Conservation (phyloP, 2,329 filamentous ascomycete genomes). For the Exserohilum turcica region DNA sequence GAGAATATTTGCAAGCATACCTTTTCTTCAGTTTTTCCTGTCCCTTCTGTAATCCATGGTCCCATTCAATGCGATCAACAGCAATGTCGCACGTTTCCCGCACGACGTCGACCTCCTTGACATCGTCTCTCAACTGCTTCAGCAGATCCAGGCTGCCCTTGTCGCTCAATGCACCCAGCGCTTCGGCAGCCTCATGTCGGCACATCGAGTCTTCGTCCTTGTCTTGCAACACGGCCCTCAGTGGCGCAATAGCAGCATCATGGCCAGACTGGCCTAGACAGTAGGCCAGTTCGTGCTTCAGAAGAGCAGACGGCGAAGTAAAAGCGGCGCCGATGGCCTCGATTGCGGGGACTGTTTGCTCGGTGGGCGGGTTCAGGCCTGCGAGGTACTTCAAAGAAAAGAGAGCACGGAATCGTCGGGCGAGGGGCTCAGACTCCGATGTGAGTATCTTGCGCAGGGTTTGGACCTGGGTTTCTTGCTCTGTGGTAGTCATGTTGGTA, state of each 20-base stretch:
- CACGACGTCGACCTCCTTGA: conserved; percentile 78
- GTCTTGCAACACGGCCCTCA: conserved; percentile 77
- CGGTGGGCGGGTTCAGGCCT: conserved; percentile 63
- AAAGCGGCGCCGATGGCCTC: conserved; percentile 89
- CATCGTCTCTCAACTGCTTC: conserved; percentile 72
- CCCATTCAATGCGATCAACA: conserved; percentile 92
- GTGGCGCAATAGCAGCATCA: conserved; percentile 70
- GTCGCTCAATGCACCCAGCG: conserved; percentile 84
- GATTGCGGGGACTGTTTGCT: conserved; percentile 66
- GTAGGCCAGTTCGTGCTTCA: conserved; percentile 97
- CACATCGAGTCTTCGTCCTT: conserved; percentile 90
- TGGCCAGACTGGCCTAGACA: conserved; percentile 92
- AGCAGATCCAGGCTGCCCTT: conserved; percentile 74
- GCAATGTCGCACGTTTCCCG: conserved; percentile 96
- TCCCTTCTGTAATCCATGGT: conserved; percentile 64
- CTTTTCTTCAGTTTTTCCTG: conserved; percentile 79
- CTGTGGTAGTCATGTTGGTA: conserved; percentile 35
- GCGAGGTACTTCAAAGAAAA: conserved; percentile 97
- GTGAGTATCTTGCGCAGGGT: conserved; percentile 76
- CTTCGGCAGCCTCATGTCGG: conserved; percentile 94
- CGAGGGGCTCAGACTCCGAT: conserved; percentile 80
- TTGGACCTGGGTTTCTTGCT: conserved; percentile 57
- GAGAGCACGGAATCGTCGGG: conserved; percentile 90
- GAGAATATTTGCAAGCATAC: conserved; percentile 53
- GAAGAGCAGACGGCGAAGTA: conserved; percentile 78